A percentile compares a stretch with the other conserved stretches of the same genome.
phyloP scores from a whole-genome alignment of 192 early-diverging fungal genomes.

The Backusella luteola region DNA sequence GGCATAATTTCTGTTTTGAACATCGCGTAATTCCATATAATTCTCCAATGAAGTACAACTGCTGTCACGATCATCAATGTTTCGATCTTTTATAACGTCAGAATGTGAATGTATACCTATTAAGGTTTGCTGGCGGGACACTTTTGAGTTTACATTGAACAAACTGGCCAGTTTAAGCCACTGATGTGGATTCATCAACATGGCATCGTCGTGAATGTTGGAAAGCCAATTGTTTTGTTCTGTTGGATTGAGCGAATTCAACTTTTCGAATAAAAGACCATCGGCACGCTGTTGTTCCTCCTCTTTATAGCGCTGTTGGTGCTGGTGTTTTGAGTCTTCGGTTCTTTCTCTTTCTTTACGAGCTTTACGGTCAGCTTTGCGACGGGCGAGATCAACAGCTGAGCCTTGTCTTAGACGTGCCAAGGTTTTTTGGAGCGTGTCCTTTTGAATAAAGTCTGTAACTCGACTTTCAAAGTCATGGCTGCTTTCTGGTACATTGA shows the following conservation, averaged over 20 bases:
- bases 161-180: slow-evolving; percentile 28
- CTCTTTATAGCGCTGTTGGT: not conserved
- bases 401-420: not conserved
- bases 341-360: slow-evolving; percentile 18
- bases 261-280: not conserved
- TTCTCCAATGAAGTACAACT: slow-evolving; percentile 14
- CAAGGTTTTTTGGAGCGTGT: not conserved
- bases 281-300: not conserved
- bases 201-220: slow-evolving; percentile 27
- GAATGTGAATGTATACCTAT: not conserved
- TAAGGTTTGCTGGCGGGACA: slow-evolving; percentile 18
- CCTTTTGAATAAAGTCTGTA: slow-evolving; percentile 6
- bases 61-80: not conserved
- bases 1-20: slow-evolving; percentile 38
- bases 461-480: slow-evolving; percentile 16
- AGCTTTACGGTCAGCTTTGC: slow-evolving; percentile 17
- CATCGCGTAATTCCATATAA: slow-evolving; percentile 29
- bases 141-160: slow-evolving; percentile 32
- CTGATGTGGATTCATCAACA: slow-evolving; percentile 34
- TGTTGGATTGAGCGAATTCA: not conserved
- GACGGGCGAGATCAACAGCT: slow-evolving; percentile 8
- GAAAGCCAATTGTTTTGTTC: slow-evolving; percentile 19
- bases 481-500: slow-evolving; percentile 10
- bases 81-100: slow-evolving; percentile 11
- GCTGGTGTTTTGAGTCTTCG: not conserved